Evolutionary conservation across 305 asterid genomes (phyloP).

Genomic region (Fraxinus angustifolia): DNA sequence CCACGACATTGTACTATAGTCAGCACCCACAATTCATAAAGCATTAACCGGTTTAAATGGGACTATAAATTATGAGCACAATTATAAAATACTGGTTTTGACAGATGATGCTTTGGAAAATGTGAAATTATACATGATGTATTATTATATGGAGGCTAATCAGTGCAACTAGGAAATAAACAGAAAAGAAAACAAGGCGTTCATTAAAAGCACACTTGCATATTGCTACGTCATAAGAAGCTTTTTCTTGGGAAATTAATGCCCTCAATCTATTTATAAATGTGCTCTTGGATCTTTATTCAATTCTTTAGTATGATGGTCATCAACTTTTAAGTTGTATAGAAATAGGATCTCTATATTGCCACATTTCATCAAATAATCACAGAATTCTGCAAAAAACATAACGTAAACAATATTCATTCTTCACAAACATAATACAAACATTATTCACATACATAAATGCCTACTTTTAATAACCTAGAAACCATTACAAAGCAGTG

Average conservation of each 20-base stretch:
- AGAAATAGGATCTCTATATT: neutral
- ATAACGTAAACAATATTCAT: no score
- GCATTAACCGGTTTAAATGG: neutral
- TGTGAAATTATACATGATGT: no score
- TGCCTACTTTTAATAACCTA: neutral
- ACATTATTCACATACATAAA: no score
- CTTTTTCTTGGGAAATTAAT: no score
- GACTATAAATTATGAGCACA: neutral
- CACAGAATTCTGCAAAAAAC: neutral
- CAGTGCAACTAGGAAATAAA: neutral
- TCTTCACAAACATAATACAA: no score
- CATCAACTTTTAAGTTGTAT: no score
- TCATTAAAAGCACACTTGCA: neutral
- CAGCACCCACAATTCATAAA: neutral
- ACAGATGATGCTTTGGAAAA: no score
- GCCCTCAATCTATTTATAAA: no score
- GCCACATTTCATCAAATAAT: neutral
- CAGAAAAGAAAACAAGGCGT: neutral
- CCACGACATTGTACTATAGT: neutral
- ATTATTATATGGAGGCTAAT: neutral
- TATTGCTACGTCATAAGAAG: no score
- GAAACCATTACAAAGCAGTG: neutral
- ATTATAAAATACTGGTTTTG: neutral
- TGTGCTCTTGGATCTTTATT: no score
- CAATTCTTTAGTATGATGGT: no score